Evolutionary conservation across 768 basidiomycete species (phyloP), one percentile per base, ranked within the genome.

Genomic region (Symmetrospora coprosmae): DNA sequence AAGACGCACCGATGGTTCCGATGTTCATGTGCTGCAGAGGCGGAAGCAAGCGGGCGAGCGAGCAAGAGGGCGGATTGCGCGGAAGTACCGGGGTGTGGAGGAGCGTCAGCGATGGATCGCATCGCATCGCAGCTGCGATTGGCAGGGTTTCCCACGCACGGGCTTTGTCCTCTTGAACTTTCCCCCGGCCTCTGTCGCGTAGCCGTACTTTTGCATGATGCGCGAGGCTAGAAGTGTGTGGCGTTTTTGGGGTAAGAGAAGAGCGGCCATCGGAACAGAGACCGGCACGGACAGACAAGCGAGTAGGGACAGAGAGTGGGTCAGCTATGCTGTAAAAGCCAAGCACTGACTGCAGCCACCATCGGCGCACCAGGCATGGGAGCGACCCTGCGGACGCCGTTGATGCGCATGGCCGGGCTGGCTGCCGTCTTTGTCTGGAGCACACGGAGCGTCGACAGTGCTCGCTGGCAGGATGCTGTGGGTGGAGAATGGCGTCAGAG

Each of bases 11-110:
- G 69, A 90, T 90, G 50, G 87, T 90, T 65, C 88, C 88, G 69
- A 92, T 86, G 78, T 92, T 92, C 85, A 92, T 84, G 71, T 91
- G 88, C 53, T 87, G 85, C 72, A 28, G 9, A 33, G 14, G 35
- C 23, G n/a, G n/a, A n/a, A n/a, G n/a, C n/a, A n/a, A n/a, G n/a
- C n/a, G n/a, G n/a, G n/a, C n/a, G n/a, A n/a, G n/a, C n/a, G n/a
- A n/a, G n/a, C n/a, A n/a, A n/a, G n/a, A n/a, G n/a, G n/a, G n/a
- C n/a, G n/a, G n/a, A n/a, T n/a, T n/a, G n/a, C n/a, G n/a, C n/a
- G n/a, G n/a, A n/a, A n/a, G n/a, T n/a, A n/a, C n/a, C n/a, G n/a
- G n/a, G n/a, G n/a, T n/a, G n/a, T n/a, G 38, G 45, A 11, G 45
- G 23, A 14, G 13, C 11, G 21, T 21, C 45, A 21, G 21, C 14